Evolutionary conservation across 371 early-diverging fungal genomes (phyloP).

Genomic region (Mucor irregularis): DNA sequence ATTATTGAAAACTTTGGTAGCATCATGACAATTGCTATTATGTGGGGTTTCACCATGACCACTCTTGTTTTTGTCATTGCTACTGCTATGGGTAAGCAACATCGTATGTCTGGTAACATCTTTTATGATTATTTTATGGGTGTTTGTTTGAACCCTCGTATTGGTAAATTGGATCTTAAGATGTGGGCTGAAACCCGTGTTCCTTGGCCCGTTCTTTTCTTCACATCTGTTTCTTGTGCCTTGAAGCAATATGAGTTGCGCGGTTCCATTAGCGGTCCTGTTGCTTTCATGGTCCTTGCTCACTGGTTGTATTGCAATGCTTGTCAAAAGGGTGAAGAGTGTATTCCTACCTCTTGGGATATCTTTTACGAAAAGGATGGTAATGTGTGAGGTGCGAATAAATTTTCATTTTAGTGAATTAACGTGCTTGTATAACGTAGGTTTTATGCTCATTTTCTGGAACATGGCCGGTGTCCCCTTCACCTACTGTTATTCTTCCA

Average conservation of each 20-base stretch:
- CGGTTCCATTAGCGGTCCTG: constrained; percentile 67
- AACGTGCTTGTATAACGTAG: constrained; percentile 19
- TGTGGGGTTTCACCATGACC: constrained; percentile 58
- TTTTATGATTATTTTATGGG: constrained; percentile 84
- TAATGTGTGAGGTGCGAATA: constrained; percentile 14
- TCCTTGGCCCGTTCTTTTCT: constrained; percentile 75
- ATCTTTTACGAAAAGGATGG: constrained; percentile 62
- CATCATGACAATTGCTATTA: constrained; percentile 60
- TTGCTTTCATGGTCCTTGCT: constrained; percentile 72
- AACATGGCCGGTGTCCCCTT: constrained; percentile 65
- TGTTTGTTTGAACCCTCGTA: constrained; percentile 75
- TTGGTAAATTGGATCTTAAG: constrained; percentile 78
- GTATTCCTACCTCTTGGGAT: constrained; percentile 77
- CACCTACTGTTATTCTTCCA: constrained; percentile 58
- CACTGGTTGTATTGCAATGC: constrained; percentile 75
- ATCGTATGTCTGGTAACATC: constrained; percentile 73
- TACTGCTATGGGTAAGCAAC: constrained; percentile 38
- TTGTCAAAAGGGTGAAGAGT: constrained; percentile 78
- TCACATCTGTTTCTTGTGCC: constrained; percentile 63
- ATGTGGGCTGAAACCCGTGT: constrained; percentile 83
- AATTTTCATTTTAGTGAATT: too few relatives aligned
- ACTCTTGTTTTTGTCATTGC: constrained; percentile 42
- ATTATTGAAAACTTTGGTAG: constrained; percentile 66
- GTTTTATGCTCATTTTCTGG: constrained; percentile 65
- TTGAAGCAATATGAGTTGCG: constrained; percentile 70